Percentiles rank a stretch among this genome's conserved stretches.
Conservation (phyloP, 495 filamentous ascomycete genomes). For the Penicillium verhagenii region DNA sequence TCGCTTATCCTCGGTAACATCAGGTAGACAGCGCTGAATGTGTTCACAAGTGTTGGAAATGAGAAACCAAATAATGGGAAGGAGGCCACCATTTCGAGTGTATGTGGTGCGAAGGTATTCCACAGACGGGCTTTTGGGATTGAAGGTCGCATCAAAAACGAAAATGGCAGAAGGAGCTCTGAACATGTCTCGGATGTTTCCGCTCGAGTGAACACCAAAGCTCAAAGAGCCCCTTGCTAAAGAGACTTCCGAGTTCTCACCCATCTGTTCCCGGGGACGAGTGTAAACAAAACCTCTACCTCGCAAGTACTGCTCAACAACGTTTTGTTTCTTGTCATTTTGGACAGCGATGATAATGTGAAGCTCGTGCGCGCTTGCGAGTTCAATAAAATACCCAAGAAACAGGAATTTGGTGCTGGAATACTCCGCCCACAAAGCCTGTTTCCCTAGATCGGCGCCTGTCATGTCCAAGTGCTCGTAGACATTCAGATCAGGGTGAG, state of each 20-base stretch:
- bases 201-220: slow-evolving; percentile 50
- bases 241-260: slow-evolving; percentile 35
- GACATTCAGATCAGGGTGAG: slow-evolving; percentile 56
- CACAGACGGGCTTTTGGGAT: slow-evolving; percentile 38
- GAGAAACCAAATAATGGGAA: slow-evolving; percentile 53
- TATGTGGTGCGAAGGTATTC: slow-evolving; percentile 44
- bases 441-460: slow-evolving; percentile 36
- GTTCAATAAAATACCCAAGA: slow-evolving; percentile 50
- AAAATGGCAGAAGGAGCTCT: slow-evolving; percentile 50
- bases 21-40: slow-evolving; percentile 50
- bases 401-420: slow-evolving; percentile 60
- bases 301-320: slow-evolving; percentile 52
- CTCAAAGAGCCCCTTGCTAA: slow-evolving; percentile 38
- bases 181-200: slow-evolving; percentile 36
- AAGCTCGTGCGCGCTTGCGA: slow-evolving; percentile 34
- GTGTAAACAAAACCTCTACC: slow-evolving; percentile 48
- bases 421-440: slow-evolving; percentile 55
- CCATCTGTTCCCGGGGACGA: slow-evolving; percentile 41
- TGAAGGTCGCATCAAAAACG: slow-evolving; percentile 51
- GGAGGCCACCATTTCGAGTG: slow-evolving; percentile 37
- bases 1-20: slow-evolving; percentile 36
- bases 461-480: slow-evolving; percentile 35
- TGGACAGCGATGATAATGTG: slow-evolving; percentile 50
- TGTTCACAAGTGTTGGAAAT: slow-evolving; percentile 58
- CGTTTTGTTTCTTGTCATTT: slow-evolving; percentile 40